These are phyloP conservation scores for Syzygium oleosum DNA, from an alignment of 345 rosid species.

Conservation along the genomic window DNA sequence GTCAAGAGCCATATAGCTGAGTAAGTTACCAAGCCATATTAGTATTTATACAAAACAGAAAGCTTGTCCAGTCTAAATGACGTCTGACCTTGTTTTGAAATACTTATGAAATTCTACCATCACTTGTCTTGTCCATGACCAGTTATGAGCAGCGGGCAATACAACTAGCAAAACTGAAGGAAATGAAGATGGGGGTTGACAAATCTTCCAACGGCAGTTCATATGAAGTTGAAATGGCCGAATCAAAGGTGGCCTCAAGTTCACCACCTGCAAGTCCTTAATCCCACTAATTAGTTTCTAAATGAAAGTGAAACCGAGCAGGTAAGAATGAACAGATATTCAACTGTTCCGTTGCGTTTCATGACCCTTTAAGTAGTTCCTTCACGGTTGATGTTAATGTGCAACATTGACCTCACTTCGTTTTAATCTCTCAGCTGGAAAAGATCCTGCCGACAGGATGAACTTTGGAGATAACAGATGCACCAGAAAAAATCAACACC, in stretches of 20 bases:
- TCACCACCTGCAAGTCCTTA: constrained; percentile 21
- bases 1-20: constrained; percentile 56
- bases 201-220: constrained; percentile 10
- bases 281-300: background rate
- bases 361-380: background rate
- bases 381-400: background rate
- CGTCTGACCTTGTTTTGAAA: background rate
- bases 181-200: constrained; percentile 19
- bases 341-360: background rate
- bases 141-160: constrained; percentile 50
- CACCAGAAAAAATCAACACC: background rate
- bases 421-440: background rate
- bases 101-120: background rate
- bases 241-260: constrained; percentile 19
- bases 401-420: background rate
- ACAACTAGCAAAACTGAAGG: constrained; percentile 29
- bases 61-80: background rate
- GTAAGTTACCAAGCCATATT: constrained; percentile 19
- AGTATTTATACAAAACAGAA: background rate
- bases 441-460: background rate
- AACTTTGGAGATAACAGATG: background rate
- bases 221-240: constrained; percentile 59
- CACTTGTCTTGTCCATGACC: background rate
- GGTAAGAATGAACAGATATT: constrained; percentile 1
- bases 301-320: background rate